These are phyloP conservation scores for Lactarius akahatsu DNA, from an alignment of 768 basidiomycete genomes.

Conservation along the genomic window DNA sequence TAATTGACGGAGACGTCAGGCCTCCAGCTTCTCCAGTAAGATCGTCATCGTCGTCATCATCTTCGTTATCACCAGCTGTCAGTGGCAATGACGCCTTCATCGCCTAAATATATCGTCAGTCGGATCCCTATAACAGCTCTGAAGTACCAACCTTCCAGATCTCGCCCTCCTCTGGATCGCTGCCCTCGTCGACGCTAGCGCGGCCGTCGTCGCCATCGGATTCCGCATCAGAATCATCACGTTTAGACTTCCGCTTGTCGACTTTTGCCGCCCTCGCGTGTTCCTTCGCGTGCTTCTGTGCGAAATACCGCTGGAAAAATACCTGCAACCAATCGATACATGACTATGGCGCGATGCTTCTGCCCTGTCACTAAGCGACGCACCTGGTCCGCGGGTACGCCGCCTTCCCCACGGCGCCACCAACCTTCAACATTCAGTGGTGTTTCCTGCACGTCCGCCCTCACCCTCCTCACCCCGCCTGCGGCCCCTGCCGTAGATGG, in stretches of 20 bases:
- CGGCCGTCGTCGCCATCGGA: constrained; percentile 37
- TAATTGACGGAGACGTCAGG: constrained; percentile 32
- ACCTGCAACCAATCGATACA: constrained; percentile 45
- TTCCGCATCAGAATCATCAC: constrained; percentile 38
- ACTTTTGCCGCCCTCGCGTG: constrained; percentile 49
- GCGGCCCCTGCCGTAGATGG: constrained; percentile 72
- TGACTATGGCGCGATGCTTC: constrained; percentile 10
- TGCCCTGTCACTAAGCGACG: constrained; percentile 28
- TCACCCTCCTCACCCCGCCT: constrained; percentile 67
- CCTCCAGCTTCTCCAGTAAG: constrained; percentile 30
- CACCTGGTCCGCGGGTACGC: constrained; percentile 88
- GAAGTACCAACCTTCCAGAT: constrained; percentile 77
- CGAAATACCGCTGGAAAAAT: constrained; percentile 92
- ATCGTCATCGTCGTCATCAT: constrained; percentile 34
- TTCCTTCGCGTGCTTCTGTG: constrained; percentile 60
- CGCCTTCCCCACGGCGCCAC: constrained; percentile 62
- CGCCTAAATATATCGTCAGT: constrained; percentile 48
- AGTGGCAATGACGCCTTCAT: constrained; percentile 94
- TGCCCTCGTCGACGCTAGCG: constrained; percentile 43
- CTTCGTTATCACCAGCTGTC: constrained; percentile 39
- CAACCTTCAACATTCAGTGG: constrained; percentile 76
- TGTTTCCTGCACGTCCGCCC: constrained; percentile 51
- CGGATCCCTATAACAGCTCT: not conserved
- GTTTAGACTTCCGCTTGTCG: constrained; percentile 45
- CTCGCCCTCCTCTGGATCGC: constrained; percentile 61